Percentiles rank a stretch among this genome's conserved stretches.
phyloP scores from a whole-genome alignment of 164 flowering plant genomes.

The Malania oleifera region DNA sequence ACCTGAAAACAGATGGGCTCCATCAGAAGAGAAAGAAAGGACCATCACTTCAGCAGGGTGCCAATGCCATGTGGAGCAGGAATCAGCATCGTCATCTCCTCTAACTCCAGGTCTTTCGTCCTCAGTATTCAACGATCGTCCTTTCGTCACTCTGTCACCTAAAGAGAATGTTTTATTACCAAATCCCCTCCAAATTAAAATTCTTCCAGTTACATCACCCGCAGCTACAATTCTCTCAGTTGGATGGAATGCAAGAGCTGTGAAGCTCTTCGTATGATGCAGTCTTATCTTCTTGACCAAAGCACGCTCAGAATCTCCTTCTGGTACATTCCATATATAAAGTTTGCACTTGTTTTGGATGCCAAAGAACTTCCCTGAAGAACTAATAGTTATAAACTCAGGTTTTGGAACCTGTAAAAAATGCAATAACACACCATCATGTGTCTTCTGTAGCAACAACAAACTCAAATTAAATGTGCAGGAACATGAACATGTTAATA shows the following conservation, averaged over 20 bases:
- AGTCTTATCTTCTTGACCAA: conserved; percentile 51
- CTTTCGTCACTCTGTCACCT: conserved; percentile 15
- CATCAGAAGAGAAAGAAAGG: conserved; percentile 81
- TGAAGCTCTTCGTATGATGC: conserved; percentile 75
- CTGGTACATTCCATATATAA: conserved; percentile 65
- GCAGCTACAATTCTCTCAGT: conserved; percentile 76
- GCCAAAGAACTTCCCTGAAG: conserved; percentile 69
- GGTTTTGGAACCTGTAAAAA: conserved; percentile 51
- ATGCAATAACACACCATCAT: background rate
- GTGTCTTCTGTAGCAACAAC: too few relatives aligned
- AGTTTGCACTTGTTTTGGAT: conserved; percentile 48
- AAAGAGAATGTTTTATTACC: conserved; percentile 42
- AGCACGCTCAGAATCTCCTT: conserved; percentile 30
- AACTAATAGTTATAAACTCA: conserved; percentile 41
- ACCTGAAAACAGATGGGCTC: conserved; percentile 94
- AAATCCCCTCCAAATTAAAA: conserved; percentile 86
- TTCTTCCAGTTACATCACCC: conserved; percentile 90
- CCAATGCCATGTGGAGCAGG: conserved; percentile 98
- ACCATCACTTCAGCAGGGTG: conserved; percentile 72
- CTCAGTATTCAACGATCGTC: conserved; percentile 19
- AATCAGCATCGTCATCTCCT: conserved; percentile 85
- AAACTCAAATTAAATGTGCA: background rate
- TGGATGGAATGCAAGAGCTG: conserved; percentile 82
- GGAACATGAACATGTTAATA: background rate
- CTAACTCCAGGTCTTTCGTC: conserved; percentile 84